Conservation (phyloP, 495 filamentous ascomycete species). For the Hyaloscypha bicolor region DNA sequence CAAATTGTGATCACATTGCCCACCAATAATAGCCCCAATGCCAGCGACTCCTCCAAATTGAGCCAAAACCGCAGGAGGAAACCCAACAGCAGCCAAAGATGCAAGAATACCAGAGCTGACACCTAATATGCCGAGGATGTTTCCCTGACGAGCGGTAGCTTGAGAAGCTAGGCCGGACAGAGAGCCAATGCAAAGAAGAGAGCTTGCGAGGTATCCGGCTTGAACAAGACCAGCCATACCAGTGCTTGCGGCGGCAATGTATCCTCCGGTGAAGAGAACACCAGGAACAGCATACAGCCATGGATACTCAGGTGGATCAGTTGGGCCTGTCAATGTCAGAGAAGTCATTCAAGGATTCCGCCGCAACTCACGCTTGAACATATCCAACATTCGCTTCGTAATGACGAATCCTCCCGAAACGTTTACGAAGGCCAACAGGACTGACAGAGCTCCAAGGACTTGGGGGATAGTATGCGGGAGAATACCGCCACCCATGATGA, state of each 20-base stretch:
- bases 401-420: slow-evolving; percentile 82
- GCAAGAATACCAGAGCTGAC: slow-evolving; percentile 77
- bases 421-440: slow-evolving; percentile 81
- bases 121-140: slow-evolving; percentile 78
- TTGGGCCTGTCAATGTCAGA: slow-evolving; percentile 51
- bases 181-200: slow-evolving; percentile 66
- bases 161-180: slow-evolving; percentile 66
- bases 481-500: slow-evolving; percentile 77
- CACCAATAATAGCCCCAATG: slow-evolving; percentile 60
- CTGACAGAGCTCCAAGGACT: slow-evolving; percentile 71
- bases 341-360: neutral
- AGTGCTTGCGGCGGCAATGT: slow-evolving; percentile 71
- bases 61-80: slow-evolving; percentile 67
- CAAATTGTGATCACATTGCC: neutral
- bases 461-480: slow-evolving; percentile 76
- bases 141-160: slow-evolving; percentile 74
- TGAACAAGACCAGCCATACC: slow-evolving; percentile 80
- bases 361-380: slow-evolving; percentile 67
- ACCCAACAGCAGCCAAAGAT: slow-evolving; percentile 76
- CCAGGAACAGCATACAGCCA: slow-evolving; percentile 81
- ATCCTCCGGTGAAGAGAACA: slow-evolving; percentile 73
- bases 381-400: slow-evolving; percentile 88
- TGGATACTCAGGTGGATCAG: slow-evolving; percentile 79
- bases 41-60: slow-evolving; percentile 75
- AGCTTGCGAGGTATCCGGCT: slow-evolving; percentile 79